Evolutionary conservation across 2,329 filamentous ascomycete genomes (phyloP), one percentile per base, ranked within the genome.

Genomic region (Coleophoma cylindrospora): DNA sequence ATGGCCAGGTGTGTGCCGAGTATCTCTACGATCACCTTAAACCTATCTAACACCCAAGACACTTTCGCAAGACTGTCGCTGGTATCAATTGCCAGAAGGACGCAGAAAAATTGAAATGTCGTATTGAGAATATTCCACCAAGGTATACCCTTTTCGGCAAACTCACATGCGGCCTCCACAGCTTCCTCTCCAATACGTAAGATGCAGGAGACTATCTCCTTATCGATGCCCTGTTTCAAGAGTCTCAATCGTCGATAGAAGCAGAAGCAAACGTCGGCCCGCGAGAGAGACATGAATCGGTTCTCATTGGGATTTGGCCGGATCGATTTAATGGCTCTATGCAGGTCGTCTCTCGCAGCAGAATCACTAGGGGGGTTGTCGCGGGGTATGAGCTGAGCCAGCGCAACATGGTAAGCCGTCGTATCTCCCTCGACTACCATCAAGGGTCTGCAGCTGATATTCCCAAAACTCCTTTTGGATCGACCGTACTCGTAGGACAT

Each of bases 91-190:
- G 68, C 69, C 12, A 74, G 61, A 4, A 68, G 57, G 27, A 70
- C 65, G 53, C 70, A 73, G 10, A 70, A 58, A 40, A 70, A 72
- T 50, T 73, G 70, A 45, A 74, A 74, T 1, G 67, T 62, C 0
- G 66, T 66, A 44, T 66, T 66, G 2, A 73, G 54, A 1, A 71
- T 61, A 51, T 72, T 72, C 70, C 70, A 74, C 70, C 70, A 73
- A 4, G 69, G 69, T 15, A 60, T 64, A 8, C 62, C 57, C 40
- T 60, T 60, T n/a, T 63, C 60, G 3, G 68, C 61, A 3, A 72
- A 52, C 17, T 60, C 60, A 6, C 58, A 57, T 5, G 69, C 65
- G 4, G 70, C 68, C 9, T 58, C 56, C 1, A 71, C 54, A 8
- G 68, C 65, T 19, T 57, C 53, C 22, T 61, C 63, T 1, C 70